Evolutionary conservation across 2,329 filamentous ascomycete genomes (phyloP), one percentile per base, ranked within the genome.

Genomic region (Diaporthe sp.): DNA sequence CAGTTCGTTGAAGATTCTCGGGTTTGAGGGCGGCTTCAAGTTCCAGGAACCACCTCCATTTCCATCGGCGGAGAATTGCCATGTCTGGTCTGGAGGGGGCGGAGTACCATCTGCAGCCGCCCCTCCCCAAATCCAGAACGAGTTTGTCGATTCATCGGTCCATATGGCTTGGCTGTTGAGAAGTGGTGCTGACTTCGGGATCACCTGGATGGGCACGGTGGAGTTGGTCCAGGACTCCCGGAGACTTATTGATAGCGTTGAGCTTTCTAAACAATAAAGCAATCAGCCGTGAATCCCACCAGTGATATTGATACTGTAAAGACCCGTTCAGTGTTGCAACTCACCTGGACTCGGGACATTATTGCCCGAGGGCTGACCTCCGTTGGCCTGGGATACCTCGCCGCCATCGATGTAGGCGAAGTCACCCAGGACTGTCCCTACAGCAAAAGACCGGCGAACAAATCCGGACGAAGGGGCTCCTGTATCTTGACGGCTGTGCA

Each of bases 331-430:
- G 2, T 22, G 6, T 42, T 22, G 6, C 3, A 42, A 28, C 65
- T 42, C 15, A 70, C 65, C 65, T 55, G 15, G 49, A 42, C 34
- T 70, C 17, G 79, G 79, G n/a, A 79, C 77, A 49, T 78, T 78
- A 60, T 75, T 72, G 76, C 74, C 73, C 37, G 79, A 76, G 1
- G 78, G 74, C 44, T 75, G 62, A 28, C 78, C 79, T 8, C 80
- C 82, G 37, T 82, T 78, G 65, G 78, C 74, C 46, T 80, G 79
- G 2, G 79, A 83, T 2, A 84, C 71, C 75, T 83, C 80, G 22
- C 84, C 84, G 60, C 84, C 84, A 73, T 86, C 84, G 62, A 85
- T 81, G 71, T 85, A 86, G 51, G 83, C 76, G 61, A 84, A 84
- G 72, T 85, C 80, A 13, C 83, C 83, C 17, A 85, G 72, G n/a